Base-by-base conservation (phyloP, 106 monocot genomes). In the Allium cepa region DNA sequence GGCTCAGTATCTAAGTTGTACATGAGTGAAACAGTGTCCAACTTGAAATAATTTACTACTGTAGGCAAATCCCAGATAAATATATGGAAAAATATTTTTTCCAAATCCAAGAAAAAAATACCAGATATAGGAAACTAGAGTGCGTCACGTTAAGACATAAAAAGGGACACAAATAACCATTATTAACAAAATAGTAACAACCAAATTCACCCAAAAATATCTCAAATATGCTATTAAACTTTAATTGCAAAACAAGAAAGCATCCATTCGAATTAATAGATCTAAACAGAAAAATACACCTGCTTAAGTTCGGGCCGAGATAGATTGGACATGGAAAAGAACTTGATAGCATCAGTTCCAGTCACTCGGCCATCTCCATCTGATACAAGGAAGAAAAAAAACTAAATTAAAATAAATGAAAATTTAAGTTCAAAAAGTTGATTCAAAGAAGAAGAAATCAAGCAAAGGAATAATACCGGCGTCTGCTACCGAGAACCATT, bases 401-500 rank as follows among this genome's bases (percentile, higher is more conserved):
- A 11, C 26, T 22, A 22, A 22, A 22, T 22, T 22, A 62, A 60
- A 36, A 71, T 49, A 28, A 3, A 66, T 0, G 7, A n/a, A 69
- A 27, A 69, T 45, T 9, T 53, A 3, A 48, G 22, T 6, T 57
- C 46, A 60, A 13, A 56, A 68, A 53, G 45, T 13, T 61, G 66
- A 48, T 7, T 51, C 47, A 47, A 56, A 59, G 13, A 9, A 50
- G 46, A 27, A 36, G 36, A 36, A 36, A 36, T 36, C 36, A 36
- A 36, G 36, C 36, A 36, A 2, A 65, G 17, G 47, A 52, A 17
- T 7, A 11, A 28, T 16, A 95, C 94, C 94, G 56, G 85, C 63
- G 79, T 95, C 94, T 13, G 94, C 88, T 63, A 70, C 67, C 27
- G 83, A 70, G 75, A 95, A 95, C 78, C 93, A 93, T 26, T 77